phyloP scores from a whole-genome alignment of 768 basidiomycete species.

The Hysterangium stoloniferum region DNA sequence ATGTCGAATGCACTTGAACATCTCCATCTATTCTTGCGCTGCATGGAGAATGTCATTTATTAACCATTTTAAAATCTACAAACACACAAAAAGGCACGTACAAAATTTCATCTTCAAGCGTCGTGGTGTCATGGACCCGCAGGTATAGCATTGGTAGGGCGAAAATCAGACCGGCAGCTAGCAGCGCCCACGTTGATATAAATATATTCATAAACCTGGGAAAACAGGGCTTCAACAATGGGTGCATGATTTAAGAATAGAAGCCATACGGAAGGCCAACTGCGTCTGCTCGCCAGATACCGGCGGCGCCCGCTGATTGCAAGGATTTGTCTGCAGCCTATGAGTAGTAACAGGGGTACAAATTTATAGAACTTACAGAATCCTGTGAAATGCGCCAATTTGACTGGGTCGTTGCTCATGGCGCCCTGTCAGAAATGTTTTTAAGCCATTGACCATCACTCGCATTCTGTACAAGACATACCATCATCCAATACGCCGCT shows the following conservation, averaged over 20 bases:
- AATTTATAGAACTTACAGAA: constrained; percentile 50
- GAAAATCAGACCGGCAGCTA: constrained; percentile 54
- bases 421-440: constrained; percentile 37
- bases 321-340: constrained; percentile 51
- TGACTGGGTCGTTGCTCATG: constrained; percentile 76
- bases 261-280: constrained; percentile 48
- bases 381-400: constrained; percentile 73
- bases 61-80: background rate
- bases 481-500: constrained; percentile 71
- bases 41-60: background rate
- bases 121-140: constrained; percentile 56
- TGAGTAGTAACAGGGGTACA: background rate
- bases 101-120: constrained; percentile 45
- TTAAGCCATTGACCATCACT: too few species aligned
- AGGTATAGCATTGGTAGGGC: constrained; percentile 70
- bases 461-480: too few species aligned
- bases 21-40: constrained; percentile 20
- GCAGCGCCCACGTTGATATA: constrained; percentile 65
- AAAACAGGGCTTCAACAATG: background rate
- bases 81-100: constrained; percentile 25
- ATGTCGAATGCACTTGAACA: constrained; percentile 16
- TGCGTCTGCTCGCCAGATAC: constrained; percentile 64
- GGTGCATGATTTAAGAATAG: background rate
- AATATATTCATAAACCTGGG: constrained; percentile 60
- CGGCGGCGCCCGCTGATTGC: constrained; percentile 71